Base-by-base conservation (phyloP, 257 asterid genomes). In the Solanum ahanhuiri region DNA sequence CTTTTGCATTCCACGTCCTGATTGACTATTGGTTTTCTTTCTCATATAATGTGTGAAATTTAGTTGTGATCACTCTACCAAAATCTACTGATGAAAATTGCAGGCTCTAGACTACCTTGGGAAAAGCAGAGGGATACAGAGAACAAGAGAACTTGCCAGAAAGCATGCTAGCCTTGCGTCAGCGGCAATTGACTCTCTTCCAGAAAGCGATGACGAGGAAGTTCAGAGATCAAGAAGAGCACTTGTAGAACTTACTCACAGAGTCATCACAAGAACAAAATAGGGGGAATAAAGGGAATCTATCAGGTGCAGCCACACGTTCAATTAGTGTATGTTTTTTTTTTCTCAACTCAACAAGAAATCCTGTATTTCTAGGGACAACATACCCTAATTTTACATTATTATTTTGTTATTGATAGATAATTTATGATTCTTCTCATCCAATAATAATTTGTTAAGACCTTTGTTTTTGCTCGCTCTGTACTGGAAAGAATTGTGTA, bases 91-190 rank as follows among this genome's bases (percentile, higher is more conserved):
- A 85, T 83, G 66, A n/a, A 81, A 51, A 87, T 85, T 79, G 82
- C 91, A 96, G 99, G 81, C 98, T 71, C 90, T 95, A 39, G 96
- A 93, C 20, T 95, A 93, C 91, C 98, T 95, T 22, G 93, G 91
- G 6, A 95, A 88, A 89, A 96, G 99, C 88, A 87, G 82, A 5
- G 98, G 99, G 64, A 94, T 96, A 58, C 89, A 94, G 93, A 92
- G 94, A 91, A 94, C 98, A 35, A 91, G 90, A 87, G 98, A 95
- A 90, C 92, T 96, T 39, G 99, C 99, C 58, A 85, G 87, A 82
- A 93, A 92, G 93, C 99, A 94, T 85, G 98, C 98, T 67, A 89
- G 63, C 83, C 96, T 95, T 82, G 99, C 99, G 39, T 94, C 96
- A 7, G 98, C 91, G 75, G 98, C 98, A 6, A 91, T 96, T 12